Evolutionary conservation across 2,329 filamentous ascomycete species (phyloP), one percentile per base, ranked within the genome.

Genomic region (Alternaria postmessia): DNA sequence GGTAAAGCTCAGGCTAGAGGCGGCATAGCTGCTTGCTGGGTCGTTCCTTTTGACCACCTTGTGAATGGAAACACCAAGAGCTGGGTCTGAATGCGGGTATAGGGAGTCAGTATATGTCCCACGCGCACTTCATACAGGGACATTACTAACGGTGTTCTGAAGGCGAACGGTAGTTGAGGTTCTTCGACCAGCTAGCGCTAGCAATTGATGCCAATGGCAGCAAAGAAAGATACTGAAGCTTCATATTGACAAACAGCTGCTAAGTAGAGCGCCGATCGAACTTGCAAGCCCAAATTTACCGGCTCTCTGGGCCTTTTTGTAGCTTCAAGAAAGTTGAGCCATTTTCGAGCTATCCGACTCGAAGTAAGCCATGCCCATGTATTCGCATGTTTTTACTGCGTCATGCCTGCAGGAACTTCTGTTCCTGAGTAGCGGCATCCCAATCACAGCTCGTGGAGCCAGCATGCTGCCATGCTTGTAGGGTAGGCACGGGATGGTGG

Each of bases 111-210:
- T 16, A 16, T 11, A 18, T 20, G 36, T 39, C 36, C 8, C n/a
- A 20, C n/a, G 1, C 5, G 36, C 7, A 39, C 5, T 3, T 18
- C n/a, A 11, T 18, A 39, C 7, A 39, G n/a, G 8, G n/a, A 11
- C n/a, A 39, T 20, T 18, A 39, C 36, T 39, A 7, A 39, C 36
- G 89, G 43, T 88, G 84, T 41, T 85, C 82, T 1, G 89, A 91
- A 6, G 89, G 89, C 67, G 86, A 89, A 51, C 83, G 81, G 74
- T 91, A 92, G 78, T 91, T 91, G 61, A 91, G 74, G 72, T 91
- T 91, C 61, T 70, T 72, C 3, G 71, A 71, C 70, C 70, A 75
- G 63, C 70, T 73, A 11, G 70, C 73, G 47, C 59, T 67, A 36
- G 63, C 63, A 12, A 65, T 38, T 12, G 67, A 64, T 2, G 48